Conservation (phyloP, 1,284 basidiomycete genomes). For the Phylloporus gajari region DNA sequence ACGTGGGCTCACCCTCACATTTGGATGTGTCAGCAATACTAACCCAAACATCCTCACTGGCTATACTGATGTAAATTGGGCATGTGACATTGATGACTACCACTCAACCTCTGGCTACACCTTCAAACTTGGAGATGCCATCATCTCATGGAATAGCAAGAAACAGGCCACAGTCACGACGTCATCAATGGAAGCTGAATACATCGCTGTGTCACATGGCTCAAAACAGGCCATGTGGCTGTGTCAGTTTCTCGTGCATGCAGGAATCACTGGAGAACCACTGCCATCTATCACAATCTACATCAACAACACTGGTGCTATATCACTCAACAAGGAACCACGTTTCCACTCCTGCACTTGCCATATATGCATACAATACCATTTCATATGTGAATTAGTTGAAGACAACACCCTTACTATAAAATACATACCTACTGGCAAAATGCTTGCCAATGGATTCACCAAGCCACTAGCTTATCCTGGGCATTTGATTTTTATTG, state of each 20-base stretch:
- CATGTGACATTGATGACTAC: not conserved
- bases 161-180: conserved; percentile 7
- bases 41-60: not conserved
- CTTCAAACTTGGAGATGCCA: not conserved
- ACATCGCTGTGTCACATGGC: conserved; percentile 10
- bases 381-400: not conserved
- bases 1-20: not conserved
- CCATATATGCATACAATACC: not conserved
- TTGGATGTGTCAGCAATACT: not conserved
- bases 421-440: too few relatives aligned
- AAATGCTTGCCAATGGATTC: conserved; percentile 3
- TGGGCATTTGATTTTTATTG: not conserved
- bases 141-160: conserved; percentile 22
- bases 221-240: conserved; percentile 16
- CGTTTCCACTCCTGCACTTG: not conserved
- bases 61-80: conserved; percentile 9
- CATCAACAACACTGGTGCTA: not conserved
- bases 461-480: not conserved
- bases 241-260: not conserved
- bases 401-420: not conserved
- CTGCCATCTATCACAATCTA: not conserved
- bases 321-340: not conserved
- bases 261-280: not conserved
- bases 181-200: conserved; percentile 15
- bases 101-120: not conserved